A percentile compares a stretch with the other conserved stretches of the same genome.
Conservation (phyloP, 441 rosid genomes). For the Corymbia calophylla region DNA sequence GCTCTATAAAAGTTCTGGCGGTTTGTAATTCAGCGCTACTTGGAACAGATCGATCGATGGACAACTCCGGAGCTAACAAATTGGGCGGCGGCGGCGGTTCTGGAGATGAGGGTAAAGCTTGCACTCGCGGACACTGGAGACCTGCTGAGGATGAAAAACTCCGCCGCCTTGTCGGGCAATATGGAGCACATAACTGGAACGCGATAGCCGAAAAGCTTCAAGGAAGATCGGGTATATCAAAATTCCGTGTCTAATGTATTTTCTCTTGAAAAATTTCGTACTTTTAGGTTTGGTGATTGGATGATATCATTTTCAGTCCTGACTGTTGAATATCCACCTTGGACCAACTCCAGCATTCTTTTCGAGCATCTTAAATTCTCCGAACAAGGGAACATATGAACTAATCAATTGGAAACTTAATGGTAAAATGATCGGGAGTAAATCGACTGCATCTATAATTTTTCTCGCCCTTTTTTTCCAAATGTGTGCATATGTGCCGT, state of each 20-base stretch:
- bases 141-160: constrained; percentile 43
- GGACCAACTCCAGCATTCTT: background rate
- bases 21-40: background rate
- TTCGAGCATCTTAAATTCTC: background rate
- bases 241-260: background rate
- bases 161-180: constrained; percentile 30
- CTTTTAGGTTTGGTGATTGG: background rate
- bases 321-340: background rate
- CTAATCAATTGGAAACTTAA: background rate
- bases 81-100: constrained; percentile 20
- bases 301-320: background rate
- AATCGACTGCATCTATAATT: background rate
- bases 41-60: background rate
- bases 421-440: background rate
- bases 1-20: constrained; percentile 15
- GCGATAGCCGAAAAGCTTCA: constrained; percentile 37
- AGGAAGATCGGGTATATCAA: constrained; percentile 34
- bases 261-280: background rate
- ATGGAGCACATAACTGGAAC: constrained; percentile 45
- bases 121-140: constrained; percentile 38
- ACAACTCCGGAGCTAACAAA: constrained; percentile 1
- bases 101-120: constrained; percentile 22
- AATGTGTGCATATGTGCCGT: background rate
- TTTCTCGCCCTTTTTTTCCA: background rate
- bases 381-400: background rate